These are phyloP conservation scores for Rhinocladiella mackenziei DNA, from an alignment of 2,329 filamentous ascomycete genomes.

Conservation along the genomic window DNA sequence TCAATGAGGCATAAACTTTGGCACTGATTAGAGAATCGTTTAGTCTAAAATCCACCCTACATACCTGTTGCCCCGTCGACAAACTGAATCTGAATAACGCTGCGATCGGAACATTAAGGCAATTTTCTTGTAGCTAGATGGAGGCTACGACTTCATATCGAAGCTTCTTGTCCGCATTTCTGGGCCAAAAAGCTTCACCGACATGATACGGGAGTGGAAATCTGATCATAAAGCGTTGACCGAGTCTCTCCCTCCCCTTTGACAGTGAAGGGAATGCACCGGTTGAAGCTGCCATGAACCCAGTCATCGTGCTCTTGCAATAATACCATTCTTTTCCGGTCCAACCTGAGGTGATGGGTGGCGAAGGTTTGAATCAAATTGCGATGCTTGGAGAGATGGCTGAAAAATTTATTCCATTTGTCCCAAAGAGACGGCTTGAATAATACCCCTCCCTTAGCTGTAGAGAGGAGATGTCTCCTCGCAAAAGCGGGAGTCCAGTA, in stretches of 20 bases:
- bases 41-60: too few species aligned
- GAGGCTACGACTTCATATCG: constrained; percentile 32
- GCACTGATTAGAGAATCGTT: too few species aligned
- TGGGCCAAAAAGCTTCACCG: constrained; percentile 23
- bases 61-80: constrained; percentile 18
- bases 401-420: background rate
- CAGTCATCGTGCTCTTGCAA: constrained; percentile 26
- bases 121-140: constrained; percentile 27
- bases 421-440: constrained; percentile 3
- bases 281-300: constrained; percentile 32
- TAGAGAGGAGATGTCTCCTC: too few species aligned
- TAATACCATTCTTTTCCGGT: constrained; percentile 2
- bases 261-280: constrained; percentile 30
- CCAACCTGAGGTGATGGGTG: constrained; percentile 1
- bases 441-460: too few species aligned
- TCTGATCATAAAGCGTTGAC: constrained; percentile 25
- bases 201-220: constrained; percentile 32
- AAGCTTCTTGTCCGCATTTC: constrained; percentile 33
- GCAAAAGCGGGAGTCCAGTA: too few species aligned
- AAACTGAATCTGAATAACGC: constrained; percentile 31
- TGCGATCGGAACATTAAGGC: constrained; percentile 30
- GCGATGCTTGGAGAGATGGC: background rate
- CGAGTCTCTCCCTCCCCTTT: background rate
- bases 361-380: background rate
- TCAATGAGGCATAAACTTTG: constrained; percentile 11